These are phyloP conservation scores for Candida sonorensis DNA, from an alignment of 805 yeast species.

Conservation along the genomic window DNA sequence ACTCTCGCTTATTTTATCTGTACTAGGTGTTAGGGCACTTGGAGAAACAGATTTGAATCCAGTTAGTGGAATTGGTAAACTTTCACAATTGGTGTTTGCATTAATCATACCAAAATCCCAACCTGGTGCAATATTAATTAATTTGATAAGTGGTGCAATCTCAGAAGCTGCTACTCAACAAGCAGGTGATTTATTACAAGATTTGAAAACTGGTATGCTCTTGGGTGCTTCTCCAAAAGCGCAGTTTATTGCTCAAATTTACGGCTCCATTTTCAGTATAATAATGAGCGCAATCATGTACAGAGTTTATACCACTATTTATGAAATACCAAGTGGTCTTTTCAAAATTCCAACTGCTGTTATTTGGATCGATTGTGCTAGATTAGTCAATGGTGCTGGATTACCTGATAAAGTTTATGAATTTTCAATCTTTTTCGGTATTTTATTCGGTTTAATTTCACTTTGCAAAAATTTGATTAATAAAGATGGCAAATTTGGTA, in stretches of 20 bases:
- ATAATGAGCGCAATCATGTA: slow-evolving; percentile 77
- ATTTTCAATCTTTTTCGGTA: slow-evolving; percentile 55
- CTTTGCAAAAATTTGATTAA: slow-evolving; percentile 51
- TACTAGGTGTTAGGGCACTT: slow-evolving; percentile 85
- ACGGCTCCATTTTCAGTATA: slow-evolving; percentile 84
- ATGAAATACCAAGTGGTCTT: slow-evolving; percentile 74
- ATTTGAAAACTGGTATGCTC: slow-evolving; percentile 87
- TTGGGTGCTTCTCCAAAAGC: slow-evolving; percentile 89
- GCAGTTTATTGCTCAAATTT: slow-evolving; percentile 83
- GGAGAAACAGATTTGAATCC: slow-evolving; percentile 98
- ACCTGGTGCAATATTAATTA: slow-evolving; percentile 78
- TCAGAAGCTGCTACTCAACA: slow-evolving; percentile 99
- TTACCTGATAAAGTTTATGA: slow-evolving; percentile 72
- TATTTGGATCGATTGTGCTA: slow-evolving; percentile 94
- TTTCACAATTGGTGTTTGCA: slow-evolving; percentile 86
- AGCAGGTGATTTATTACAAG: slow-evolving; percentile 98
- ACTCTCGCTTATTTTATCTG: slow-evolving; percentile 71
- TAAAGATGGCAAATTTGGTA: slow-evolving; percentile 21
- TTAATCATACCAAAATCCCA: slow-evolving; percentile 64
- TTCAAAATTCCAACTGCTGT: slow-evolving; percentile 93
- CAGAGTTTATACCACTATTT: slow-evolving; percentile 70
- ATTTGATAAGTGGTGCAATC: slow-evolving; percentile 90
- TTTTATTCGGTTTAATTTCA: slow-evolving; percentile 62
- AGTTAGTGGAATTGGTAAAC: slow-evolving; percentile 92
- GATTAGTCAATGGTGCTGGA: slow-evolving; percentile 87